These are phyloP conservation scores for Dacryopinax spathularia DNA, from an alignment of 768 basidiomycete species.

Conservation along the genomic window DNA sequence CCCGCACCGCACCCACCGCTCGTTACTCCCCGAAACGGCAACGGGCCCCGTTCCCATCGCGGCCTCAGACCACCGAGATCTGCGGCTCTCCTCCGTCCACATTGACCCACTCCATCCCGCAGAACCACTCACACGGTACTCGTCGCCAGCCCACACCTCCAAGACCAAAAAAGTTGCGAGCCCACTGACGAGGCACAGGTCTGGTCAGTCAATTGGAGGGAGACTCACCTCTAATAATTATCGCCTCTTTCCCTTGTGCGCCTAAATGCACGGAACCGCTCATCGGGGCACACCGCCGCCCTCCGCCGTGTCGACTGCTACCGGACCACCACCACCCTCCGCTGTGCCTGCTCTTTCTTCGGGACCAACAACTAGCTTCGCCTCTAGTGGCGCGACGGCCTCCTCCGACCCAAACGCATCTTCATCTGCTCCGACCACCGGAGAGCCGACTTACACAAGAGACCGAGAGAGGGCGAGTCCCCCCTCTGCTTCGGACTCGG, in stretches of 20 bases:
- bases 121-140: conserved; percentile 2
- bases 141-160: not conserved
- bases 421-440: conserved; percentile 1
- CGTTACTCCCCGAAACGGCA: no score
- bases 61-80: no score
- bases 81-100: no score
- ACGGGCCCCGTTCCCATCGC: no score
- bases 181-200: not conserved
- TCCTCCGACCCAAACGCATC: not conserved
- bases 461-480: not conserved
- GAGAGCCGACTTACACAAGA: not conserved
- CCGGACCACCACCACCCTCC: no score
- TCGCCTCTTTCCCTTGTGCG: not conserved
- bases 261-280: conserved; percentile 2
- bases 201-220: not conserved
- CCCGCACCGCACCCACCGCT: no score
- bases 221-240: no score
- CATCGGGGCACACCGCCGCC: not conserved
- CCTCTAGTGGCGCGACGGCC: conserved; percentile 2
- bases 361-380: not conserved
- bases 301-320: not conserved
- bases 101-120: not conserved
- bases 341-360: not conserved
- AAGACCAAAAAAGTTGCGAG: not conserved
- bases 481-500: not conserved